A percentile compares a stretch with the other conserved stretches of the same genome.
Conservation (phyloP, 202 grass and related monocot species). For the Brachypodium distachyon region DNA sequence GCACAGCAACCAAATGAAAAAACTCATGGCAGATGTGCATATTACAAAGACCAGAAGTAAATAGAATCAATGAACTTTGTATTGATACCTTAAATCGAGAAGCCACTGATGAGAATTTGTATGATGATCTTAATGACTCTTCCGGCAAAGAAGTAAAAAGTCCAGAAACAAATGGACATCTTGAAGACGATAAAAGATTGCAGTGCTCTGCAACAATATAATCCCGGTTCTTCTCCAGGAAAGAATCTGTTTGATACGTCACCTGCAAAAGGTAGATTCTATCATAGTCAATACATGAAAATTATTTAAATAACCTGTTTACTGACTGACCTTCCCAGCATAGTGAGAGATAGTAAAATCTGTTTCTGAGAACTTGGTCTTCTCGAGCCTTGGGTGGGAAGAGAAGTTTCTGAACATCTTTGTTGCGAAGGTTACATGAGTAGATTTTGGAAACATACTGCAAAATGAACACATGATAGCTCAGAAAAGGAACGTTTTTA, state of each 20-base stretch:
- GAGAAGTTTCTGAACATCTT: conserved; percentile 86
- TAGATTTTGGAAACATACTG: conserved; percentile 98
- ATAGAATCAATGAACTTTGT: neutral
- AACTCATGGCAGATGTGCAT: neutral
- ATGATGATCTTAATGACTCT: conserved; percentile 90
- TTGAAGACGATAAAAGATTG: conserved; percentile 89
- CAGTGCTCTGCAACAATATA: conserved; percentile 98
- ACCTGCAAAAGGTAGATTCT: conserved; percentile 44
- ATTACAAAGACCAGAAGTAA: neutral
- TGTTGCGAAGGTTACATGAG: conserved; percentile 80
- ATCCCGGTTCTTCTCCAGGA: conserved; percentile 96
- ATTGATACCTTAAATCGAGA: conserved; percentile 90
- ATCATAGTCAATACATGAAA: conserved; percentile 2
- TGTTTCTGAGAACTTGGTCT: conserved; percentile 94
- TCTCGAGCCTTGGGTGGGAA: conserved; percentile 84
- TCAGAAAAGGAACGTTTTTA: conserved; percentile 1
- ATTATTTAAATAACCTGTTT: conserved; percentile 10
- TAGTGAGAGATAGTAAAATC: conserved; percentile 97
- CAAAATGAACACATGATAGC: conserved; percentile 16
- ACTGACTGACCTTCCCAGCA: conserved; percentile 75
- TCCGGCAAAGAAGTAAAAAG: conserved; percentile 76
- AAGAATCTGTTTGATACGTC: conserved; percentile 89
- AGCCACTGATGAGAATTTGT: conserved; percentile 96
- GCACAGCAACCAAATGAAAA: neutral
- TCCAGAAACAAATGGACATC: conserved; percentile 78